Conservation (phyloP, 1,284 basidiomycete genomes). For the Crocinoboletus sp. region DNA sequence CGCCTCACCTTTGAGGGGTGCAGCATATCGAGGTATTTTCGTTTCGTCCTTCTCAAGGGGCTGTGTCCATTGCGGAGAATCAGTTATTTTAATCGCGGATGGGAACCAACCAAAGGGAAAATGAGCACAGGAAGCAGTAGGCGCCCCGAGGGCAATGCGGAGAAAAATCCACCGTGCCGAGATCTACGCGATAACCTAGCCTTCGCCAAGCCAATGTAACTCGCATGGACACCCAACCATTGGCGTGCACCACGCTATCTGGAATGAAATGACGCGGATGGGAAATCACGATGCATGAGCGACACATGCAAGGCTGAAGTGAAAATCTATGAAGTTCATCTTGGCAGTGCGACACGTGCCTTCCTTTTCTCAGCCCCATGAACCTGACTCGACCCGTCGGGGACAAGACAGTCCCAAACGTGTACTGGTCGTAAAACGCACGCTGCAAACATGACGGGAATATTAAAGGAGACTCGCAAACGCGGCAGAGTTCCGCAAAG, state of each 20-base stretch:
- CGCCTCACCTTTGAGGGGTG: not conserved
- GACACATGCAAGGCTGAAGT: not conserved
- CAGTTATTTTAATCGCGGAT: slow-evolving; percentile 1
- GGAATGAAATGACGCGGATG: not conserved
- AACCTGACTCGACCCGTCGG: no score
- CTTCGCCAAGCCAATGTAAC: not conserved
- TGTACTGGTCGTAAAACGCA: not conserved
- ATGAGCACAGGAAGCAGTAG: not conserved
- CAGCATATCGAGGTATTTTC: not conserved
- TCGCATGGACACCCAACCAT: not conserved
- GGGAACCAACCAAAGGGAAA: not conserved
- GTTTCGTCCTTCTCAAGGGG: not conserved
- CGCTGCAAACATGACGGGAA: not conserved
- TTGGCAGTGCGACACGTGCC: not conserved
- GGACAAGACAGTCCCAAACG: not conserved
- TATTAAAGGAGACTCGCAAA: not conserved
- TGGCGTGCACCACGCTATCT: not conserved
- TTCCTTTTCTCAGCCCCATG: not conserved
- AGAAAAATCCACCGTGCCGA: not conserved
- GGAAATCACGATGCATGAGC: not conserved
- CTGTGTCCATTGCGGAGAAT: slow-evolving; percentile 8
- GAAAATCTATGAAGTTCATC: not conserved
- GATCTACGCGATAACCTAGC: not conserved
- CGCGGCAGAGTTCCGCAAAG: not conserved
- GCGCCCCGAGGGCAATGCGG: not conserved